A percentile compares a stretch with the other conserved stretches of the same genome.
Conservation (phyloP, 352 stramenopile genomes). For the Phytopythium vexans region DNA sequence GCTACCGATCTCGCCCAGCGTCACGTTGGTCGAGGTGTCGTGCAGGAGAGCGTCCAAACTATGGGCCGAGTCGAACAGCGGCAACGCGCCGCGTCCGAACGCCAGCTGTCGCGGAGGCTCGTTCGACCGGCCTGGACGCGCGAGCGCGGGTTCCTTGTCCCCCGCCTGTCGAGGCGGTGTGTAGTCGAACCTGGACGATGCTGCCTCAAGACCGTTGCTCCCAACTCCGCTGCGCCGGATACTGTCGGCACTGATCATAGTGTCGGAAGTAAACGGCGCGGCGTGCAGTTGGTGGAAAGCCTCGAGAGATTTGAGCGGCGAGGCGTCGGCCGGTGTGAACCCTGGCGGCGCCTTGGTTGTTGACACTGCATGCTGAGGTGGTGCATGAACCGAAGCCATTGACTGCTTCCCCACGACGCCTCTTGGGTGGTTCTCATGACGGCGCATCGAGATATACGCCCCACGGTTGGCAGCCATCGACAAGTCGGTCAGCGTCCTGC, state of each 20-base stretch:
- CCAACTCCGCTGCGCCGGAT: too few species aligned
- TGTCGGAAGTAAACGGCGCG: background rate
- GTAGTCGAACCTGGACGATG: too few species aligned
- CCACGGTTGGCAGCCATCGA: too few species aligned
- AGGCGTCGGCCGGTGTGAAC: slow-evolving; percentile 57
- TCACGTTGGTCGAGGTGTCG: background rate
- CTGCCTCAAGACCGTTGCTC: too few species aligned
- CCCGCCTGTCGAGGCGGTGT: too few species aligned
- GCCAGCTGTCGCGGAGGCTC: background rate
- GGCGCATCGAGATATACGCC: background rate
- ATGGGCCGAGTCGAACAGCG: background rate
- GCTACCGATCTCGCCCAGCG: slow-evolving; percentile 2
- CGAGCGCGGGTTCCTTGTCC: too few species aligned
- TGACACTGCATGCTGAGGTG: background rate
- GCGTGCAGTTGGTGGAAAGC: slow-evolving; percentile 43
- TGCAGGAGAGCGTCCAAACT: background rate
- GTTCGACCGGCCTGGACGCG: background rate
- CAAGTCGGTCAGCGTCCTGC: too few species aligned
- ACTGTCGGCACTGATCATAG: too few species aligned
- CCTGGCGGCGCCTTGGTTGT: slow-evolving; percentile 42
- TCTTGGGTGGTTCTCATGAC: background rate
- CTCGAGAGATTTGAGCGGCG: slow-evolving; percentile 38
- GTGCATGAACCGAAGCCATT: background rate
- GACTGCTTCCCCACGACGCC: background rate
- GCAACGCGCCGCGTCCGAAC: background rate